Base-by-base conservation (phyloP, 306 rosid species). In the Medicago arabica region DNA sequence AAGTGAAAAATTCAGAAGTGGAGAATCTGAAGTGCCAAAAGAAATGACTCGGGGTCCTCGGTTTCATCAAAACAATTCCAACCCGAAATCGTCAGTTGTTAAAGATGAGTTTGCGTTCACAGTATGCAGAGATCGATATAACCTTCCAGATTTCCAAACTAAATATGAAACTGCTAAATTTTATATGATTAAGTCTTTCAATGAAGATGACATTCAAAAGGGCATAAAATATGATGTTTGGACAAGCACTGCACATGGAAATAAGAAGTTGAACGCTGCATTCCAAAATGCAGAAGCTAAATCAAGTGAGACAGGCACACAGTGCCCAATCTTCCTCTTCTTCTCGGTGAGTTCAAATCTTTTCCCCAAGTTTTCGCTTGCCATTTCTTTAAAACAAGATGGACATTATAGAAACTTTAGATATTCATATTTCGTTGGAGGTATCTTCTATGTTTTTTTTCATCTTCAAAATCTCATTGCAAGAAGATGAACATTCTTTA, bases 181-280 rank as follows among this genome's bases (percentile, higher is more conserved):
- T 69, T 93, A 83, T 54, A 82, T 93, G 68, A 89, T 93, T 65
- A 93, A 93, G 78, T 93, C 98, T 65, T 93, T 83, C 82, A 93
- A 92, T 80, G 98, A 93, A 78, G 98, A 93, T 65, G 97, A 93
- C 10, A 18, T 93, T 62, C 98, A 93, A 25, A 93, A 91, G 86
- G 72, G 83, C 80, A 76, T 93, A 34, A 93, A 89, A 76, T 91
- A 93, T 69, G 83, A 83, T 64, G 98, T 93, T 65, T 93, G 98
- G 98, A 81, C 98, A 46, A 93, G 98, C 69, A 93, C 97, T 50
- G 89, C 88, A 4, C 63, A 41, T 38, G 98, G 98, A 34, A 93
- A 91, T 69, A 86, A 81, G 84, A 93, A 91, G 80, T 78, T 93
- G 71, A 88, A 91, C 53, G 81, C 84, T 23, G 81, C 92, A 65